phyloP scores from a whole-genome alignment of 2,329 filamentous ascomycete genomes.

The Dryadomyces sulphureus region DNA sequence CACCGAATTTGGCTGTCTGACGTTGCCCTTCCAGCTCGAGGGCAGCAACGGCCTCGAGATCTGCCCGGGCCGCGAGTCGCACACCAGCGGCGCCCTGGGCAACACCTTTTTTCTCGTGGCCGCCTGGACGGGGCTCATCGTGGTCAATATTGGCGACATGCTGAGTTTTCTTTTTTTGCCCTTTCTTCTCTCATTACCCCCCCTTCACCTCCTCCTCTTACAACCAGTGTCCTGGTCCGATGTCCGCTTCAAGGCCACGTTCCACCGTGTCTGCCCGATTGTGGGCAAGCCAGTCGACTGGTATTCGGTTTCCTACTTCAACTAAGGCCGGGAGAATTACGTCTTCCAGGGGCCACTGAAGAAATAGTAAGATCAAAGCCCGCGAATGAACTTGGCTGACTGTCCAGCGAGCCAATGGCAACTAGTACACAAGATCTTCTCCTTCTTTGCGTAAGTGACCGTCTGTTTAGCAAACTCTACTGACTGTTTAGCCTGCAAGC shows the following conservation, averaged over 20 bases:
- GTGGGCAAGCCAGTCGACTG: slow-evolving; percentile 24
- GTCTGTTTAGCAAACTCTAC: background rate
- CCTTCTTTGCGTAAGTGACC: background rate
- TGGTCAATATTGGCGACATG: background rate
- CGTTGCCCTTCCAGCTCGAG: slow-evolving; percentile 44
- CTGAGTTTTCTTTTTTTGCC: background rate
- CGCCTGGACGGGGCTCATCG: background rate
- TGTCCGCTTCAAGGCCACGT: slow-evolving; percentile 52
- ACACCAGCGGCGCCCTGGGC: slow-evolving; percentile 40
- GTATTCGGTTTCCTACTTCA: slow-evolving; percentile 50
- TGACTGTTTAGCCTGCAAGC: background rate
- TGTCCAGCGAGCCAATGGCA: background rate
- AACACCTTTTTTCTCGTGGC: slow-evolving; percentile 20
- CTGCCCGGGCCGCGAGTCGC: slow-evolving; percentile 44
- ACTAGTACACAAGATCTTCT: background rate
- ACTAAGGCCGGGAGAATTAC: slow-evolving; percentile 13
- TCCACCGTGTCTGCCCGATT: slow-evolving; percentile 40
- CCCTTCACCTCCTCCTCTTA: background rate
- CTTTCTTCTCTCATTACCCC: background rate
- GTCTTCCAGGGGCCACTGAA: background rate
- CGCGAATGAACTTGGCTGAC: background rate
- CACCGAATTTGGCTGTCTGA: slow-evolving; percentile 47
- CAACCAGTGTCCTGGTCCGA: slow-evolving; percentile 39
- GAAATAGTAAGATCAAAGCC: background rate
- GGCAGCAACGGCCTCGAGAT: slow-evolving; percentile 48